Percentiles rank a stretch among this genome's conserved stretches.
Conservation (phyloP, 768 basidiomycete species). For the Russula olivacea region DNA sequence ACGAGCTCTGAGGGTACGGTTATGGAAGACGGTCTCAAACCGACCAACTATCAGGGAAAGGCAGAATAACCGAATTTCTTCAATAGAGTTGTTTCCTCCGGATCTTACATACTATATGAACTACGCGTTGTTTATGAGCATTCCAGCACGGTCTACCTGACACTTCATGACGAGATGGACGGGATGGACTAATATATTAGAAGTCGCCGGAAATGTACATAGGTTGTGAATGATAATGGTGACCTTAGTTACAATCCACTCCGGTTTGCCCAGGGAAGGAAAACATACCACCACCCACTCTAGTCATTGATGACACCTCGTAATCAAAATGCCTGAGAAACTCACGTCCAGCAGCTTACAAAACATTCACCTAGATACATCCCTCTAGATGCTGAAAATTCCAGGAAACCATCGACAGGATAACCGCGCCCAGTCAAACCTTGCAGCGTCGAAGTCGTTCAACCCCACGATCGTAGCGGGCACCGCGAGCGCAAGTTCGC, state of each 20-base stretch:
- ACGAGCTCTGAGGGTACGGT: not conserved
- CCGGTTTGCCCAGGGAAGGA: not conserved
- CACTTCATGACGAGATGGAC: not conserved
- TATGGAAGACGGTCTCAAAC: not conserved
- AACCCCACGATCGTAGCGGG: constrained; percentile 23
- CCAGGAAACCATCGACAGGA: constrained; percentile 31
- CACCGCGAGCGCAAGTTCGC: constrained; percentile 14
- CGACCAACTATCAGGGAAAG: not conserved
- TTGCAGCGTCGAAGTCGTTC: constrained; percentile 18
- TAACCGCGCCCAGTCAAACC: constrained; percentile 27
- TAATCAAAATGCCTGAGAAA: not conserved
- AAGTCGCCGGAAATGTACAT: not conserved
- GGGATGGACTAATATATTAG: not conserved
- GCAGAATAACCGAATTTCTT: not conserved
- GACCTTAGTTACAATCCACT: not conserved
- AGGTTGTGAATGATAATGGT: not conserved
- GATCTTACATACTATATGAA: not conserved
- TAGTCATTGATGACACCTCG: not conserved
- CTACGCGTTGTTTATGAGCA: not conserved
- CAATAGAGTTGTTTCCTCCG: not conserved
- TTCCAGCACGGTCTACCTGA: not conserved
- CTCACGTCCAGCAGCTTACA: not conserved
- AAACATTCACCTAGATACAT: constrained; percentile 2
- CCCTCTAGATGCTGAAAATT: constrained; percentile 3
- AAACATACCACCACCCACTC: not conserved